Conservation (phyloP, 495 filamentous ascomycete species). For the Mytilinidion resinicola region DNA sequence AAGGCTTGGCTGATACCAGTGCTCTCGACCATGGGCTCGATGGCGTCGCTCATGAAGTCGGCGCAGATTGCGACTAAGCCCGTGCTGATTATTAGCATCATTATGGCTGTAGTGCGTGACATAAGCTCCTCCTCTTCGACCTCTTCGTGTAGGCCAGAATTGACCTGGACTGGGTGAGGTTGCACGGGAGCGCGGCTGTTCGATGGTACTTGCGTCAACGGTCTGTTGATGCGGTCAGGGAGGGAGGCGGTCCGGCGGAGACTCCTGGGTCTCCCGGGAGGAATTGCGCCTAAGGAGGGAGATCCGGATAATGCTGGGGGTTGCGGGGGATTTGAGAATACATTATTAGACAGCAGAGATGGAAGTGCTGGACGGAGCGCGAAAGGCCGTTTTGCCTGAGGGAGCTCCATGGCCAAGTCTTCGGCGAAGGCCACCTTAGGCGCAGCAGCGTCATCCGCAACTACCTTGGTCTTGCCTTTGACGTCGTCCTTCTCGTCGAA, state of each 20-base stretch:
- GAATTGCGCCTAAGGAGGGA: conserved; percentile 10
- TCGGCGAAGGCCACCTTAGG: conserved; percentile 37
- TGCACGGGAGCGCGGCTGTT: conserved; percentile 31
- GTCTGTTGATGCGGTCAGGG: conserved; percentile 59
- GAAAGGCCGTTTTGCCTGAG: conserved; percentile 38
- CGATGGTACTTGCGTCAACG: conserved; percentile 25
- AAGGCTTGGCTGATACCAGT: conserved; percentile 68
- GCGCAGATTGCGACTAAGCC: conserved; percentile 78
- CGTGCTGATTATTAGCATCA: conserved; percentile 70
- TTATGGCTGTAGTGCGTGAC: conserved; percentile 66
- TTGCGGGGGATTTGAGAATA: conserved; percentile 45
- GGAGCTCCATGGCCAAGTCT: conserved; percentile 4
- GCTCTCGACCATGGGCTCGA: conserved; percentile 61
- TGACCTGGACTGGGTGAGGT: neutral
- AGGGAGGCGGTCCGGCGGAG: conserved; percentile 75
- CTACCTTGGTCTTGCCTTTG: neutral
- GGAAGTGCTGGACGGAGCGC: conserved; percentile 49
- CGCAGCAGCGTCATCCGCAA: neutral
- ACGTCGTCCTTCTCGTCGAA: conserved; percentile 11
- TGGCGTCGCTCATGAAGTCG: conserved; percentile 78
- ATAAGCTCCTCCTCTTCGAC: conserved; percentile 43
- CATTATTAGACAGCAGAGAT: conserved; percentile 57
- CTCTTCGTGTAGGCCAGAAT: neutral
- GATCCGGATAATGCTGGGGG: conserved; percentile 17
- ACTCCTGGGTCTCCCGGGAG: conserved; percentile 43